phyloP scores from a whole-genome alignment of 1,284 basidiomycete species.

The Ceratobasidium sp. region DNA sequence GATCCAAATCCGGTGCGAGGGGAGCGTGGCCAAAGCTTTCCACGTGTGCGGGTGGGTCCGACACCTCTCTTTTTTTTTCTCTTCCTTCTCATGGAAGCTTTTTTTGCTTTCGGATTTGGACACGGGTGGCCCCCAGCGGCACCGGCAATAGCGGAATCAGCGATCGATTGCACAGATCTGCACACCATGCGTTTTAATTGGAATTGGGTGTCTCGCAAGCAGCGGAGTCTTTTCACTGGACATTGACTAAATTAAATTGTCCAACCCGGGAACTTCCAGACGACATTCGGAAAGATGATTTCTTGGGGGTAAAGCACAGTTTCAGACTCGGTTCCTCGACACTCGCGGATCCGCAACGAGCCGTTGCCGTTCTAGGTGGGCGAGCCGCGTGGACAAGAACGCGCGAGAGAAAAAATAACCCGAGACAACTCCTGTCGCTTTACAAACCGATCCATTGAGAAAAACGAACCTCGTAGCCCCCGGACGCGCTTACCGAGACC shows the following conservation, averaged over 20 bases:
- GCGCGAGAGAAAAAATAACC: conserved; percentile 44
- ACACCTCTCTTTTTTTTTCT: conserved; percentile 16
- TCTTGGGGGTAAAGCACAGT: conserved; percentile 13
- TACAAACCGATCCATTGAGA: conserved; percentile 1
- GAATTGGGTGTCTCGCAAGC: background rate
- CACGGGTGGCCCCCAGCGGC: background rate
- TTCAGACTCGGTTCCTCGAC: conserved; percentile 5
- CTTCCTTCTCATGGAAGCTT: conserved; percentile 18
- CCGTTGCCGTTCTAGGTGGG: conserved; percentile 36
- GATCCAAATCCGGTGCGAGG: background rate
- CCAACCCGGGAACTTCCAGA: conserved; percentile 4
- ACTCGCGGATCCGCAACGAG: conserved; percentile 28
- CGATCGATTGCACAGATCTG: conserved; percentile 33
- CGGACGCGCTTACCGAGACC: conserved; percentile 30
- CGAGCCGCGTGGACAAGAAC: conserved; percentile 41
- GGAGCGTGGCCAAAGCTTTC: background rate
- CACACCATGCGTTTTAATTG: conserved; percentile 7
- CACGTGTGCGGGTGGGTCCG: conserved; percentile 33
- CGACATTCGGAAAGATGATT: conserved; percentile 4
- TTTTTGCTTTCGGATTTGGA: conserved; percentile 1
- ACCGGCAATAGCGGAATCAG: conserved; percentile 24
- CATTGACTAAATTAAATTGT: background rate
- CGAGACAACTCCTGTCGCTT: conserved; percentile 36
- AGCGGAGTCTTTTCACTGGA: conserved; percentile 10
- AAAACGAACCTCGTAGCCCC: background rate